Evolutionary conservation across 306 rosid genomes (phyloP).

Genomic region (Vigna nakashimae): DNA sequence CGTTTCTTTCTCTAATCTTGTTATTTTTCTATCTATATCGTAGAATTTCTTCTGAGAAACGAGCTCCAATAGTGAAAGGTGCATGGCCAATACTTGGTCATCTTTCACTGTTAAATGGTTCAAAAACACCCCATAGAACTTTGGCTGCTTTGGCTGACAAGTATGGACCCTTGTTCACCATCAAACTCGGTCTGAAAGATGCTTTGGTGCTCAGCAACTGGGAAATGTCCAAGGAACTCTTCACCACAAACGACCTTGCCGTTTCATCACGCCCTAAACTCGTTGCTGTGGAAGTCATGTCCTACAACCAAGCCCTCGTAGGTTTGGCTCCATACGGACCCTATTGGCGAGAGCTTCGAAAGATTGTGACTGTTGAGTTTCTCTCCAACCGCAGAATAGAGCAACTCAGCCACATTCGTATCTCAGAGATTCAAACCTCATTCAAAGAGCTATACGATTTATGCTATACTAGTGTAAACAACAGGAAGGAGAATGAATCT

Average conservation of each 20-base stretch:
- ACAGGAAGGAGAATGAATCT: not conserved
- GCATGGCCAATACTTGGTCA: constrained; percentile 57
- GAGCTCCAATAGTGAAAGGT: constrained; percentile 32
- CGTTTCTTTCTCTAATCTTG: constrained; percentile 19
- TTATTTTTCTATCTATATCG: not conserved
- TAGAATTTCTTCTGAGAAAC: not conserved
- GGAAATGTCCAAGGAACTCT: constrained; percentile 51
- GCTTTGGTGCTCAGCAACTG: constrained; percentile 45
- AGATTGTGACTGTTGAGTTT: constrained; percentile 8
- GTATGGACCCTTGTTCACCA: constrained; percentile 49
- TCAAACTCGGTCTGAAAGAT: constrained; percentile 15
- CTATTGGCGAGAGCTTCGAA: constrained; percentile 52
- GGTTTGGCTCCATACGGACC: constrained; percentile 45
- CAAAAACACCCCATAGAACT: constrained; percentile 27
- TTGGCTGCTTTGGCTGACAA: constrained; percentile 45
- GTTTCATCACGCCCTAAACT: constrained; percentile 34
- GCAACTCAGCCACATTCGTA: constrained; percentile 27
- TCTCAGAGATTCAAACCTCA: constrained; percentile 35
- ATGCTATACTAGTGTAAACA: not conserved
- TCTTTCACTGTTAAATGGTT: constrained; percentile 4
- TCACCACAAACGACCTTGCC: constrained; percentile 33
- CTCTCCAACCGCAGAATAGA: constrained; percentile 41
- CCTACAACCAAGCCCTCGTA: constrained; percentile 41
- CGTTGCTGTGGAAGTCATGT: constrained; percentile 9
- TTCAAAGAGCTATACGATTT: constrained; percentile 11